Evolutionary conservation across 1,284 basidiomycete species (phyloP).

Genomic region (Thelephora terrestris): DNA sequence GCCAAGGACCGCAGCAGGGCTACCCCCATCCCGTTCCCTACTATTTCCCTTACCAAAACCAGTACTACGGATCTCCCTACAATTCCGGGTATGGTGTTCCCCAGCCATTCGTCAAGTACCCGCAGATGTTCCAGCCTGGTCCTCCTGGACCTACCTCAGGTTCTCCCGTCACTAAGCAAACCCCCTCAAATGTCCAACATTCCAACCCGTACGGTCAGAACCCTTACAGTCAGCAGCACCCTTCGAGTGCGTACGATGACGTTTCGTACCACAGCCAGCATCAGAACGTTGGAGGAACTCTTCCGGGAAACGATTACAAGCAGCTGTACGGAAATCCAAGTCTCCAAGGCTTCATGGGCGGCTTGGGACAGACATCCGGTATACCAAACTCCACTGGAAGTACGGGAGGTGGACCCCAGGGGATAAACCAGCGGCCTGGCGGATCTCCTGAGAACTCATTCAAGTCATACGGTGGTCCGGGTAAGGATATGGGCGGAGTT

Average conservation of each 20-base stretch:
- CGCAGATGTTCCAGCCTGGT: constrained; percentile 57
- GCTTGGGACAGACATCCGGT: constrained; percentile 35
- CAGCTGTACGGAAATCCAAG: constrained; percentile 47
- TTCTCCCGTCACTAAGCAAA: constrained; percentile 52
- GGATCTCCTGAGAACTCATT: constrained; percentile 62
- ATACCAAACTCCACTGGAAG: constrained; percentile 23
- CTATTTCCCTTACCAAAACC: constrained; percentile 55
- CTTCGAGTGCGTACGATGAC: constrained; percentile 53
- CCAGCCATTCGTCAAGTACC: constrained; percentile 66
- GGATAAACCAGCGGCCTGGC: constrained; percentile 29
- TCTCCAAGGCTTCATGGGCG: constrained; percentile 58
- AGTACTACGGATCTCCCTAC: constrained; percentile 66
- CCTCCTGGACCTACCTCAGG: constrained; percentile 54
- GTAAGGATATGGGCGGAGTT: constrained; percentile 40
- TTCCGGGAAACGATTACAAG: constrained; percentile 55
- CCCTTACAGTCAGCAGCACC: constrained; percentile 52
- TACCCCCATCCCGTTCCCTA: constrained; percentile 53
- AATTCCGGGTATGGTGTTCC: constrained; percentile 59
- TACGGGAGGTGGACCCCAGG: constrained; percentile 32
- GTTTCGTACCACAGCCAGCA: constrained; percentile 46
- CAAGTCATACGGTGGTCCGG: constrained; percentile 53
- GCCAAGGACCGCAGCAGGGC: constrained; percentile 52
- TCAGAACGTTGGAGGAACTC: constrained; percentile 37
- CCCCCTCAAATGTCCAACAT: constrained; percentile 44
- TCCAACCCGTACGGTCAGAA: constrained; percentile 52